A percentile compares a stretch with the other conserved stretches of the same genome.
phyloP scores from a whole-genome alignment of 129 eudicot genomes.

The Lonicera japonica region DNA sequence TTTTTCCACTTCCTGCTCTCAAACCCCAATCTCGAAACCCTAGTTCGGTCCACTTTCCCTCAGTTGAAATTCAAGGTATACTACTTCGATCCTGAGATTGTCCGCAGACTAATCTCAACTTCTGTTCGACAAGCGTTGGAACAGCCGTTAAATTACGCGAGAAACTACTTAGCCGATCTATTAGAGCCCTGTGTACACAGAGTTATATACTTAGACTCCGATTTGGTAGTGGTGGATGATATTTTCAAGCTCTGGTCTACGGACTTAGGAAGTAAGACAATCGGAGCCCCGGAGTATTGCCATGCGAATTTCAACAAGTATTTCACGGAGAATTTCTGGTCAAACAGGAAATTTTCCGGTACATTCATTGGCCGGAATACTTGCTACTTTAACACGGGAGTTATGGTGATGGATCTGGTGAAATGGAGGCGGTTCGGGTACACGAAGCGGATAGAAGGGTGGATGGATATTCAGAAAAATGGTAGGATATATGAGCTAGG shows the following conservation, averaged over 20 bases:
- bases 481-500: slow-evolving; percentile 92
- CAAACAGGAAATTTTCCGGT: slow-evolving; percentile 30
- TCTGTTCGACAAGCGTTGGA: slow-evolving; percentile 87
- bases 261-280: slow-evolving; percentile 45
- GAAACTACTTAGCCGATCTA: slow-evolving; percentile 75
- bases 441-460: slow-evolving; percentile 72
- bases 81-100: slow-evolving; percentile 60
- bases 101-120: slow-evolving; percentile 57
- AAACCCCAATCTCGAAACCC: slow-evolving; percentile 45
- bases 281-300: slow-evolving; percentile 98
- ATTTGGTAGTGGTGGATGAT: slow-evolving; percentile 82
- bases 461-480: slow-evolving; percentile 93
- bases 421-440: slow-evolving; percentile 74
- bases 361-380: slow-evolving; percentile 47
- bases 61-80: slow-evolving; percentile 70
- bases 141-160: slow-evolving; percentile 82
- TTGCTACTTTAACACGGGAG: slow-evolving; percentile 92
- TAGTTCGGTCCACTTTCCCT: slow-evolving; percentile 61
- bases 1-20: slow-evolving; percentile 84
- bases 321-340: slow-evolving; percentile 70
- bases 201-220: slow-evolving; percentile 88
- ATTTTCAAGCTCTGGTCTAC: slow-evolving; percentile 67
- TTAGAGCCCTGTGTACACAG: slow-evolving; percentile 57
- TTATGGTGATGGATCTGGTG: slow-evolving; percentile 84
- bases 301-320: slow-evolving; percentile 95